Base-by-base conservation (phyloP, 345 rosid genomes). In the Combretum micranthum region DNA sequence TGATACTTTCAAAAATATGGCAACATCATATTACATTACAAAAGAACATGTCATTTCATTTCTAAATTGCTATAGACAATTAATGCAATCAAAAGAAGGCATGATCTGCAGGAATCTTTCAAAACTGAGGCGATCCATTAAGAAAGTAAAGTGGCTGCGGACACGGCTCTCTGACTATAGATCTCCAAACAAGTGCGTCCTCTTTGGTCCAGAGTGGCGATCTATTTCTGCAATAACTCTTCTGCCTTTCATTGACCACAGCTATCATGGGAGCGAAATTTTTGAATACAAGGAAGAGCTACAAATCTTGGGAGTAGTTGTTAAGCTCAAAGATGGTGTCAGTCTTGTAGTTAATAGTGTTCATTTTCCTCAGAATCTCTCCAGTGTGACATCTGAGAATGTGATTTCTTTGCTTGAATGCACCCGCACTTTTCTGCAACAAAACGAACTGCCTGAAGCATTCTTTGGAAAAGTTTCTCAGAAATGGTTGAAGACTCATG, bases 241-340 rank as follows among this genome's bases (percentile, higher is more conserved):
- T 47, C 94, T 88, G 20, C 96, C 94, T 12, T 70, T 82, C 18
- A 64, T 88, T 44, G 79, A 82, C 8, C 56, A 79, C 15, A 65
- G 61, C 37, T 79, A 60, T 63, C 81, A 76, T 43, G 87, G 90
- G 10, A 55, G 55, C 13, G 59, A 10, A 50, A 83, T 86, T 64
- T 71, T 75, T 20, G 59, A 66, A 15, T 88, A 70, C 47, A 52
- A 42, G 42, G 20, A 67, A 2, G 94, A 88, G 79, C 77, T 88
- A 39, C 64, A 72, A 66, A 17, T 50, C 22, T 57, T 82, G 50
- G 88, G 85, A 16, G 80, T 75, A 15, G 67, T 46, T 14, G 64
- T 66, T 56, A 71, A 75, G 42, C 39, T 81, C 17, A 62, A 70
- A 61, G 59, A 58, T 47, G 96, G 96, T 46, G 79, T 60, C 60